Evolutionary conservation across 345 rosid genomes (phyloP).

Genomic region (Murraya koenigii): DNA sequence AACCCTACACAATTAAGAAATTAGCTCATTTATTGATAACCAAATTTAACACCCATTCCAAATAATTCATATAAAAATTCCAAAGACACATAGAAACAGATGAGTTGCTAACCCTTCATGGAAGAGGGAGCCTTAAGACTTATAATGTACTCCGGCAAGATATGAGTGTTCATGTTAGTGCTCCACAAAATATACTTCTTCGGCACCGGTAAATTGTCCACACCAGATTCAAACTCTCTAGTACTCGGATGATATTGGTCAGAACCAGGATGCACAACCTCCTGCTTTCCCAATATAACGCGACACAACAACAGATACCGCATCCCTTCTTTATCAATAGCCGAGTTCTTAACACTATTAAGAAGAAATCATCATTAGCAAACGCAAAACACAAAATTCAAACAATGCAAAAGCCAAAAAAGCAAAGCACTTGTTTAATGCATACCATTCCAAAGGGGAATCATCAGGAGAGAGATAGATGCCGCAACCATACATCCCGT

Average conservation of each 20-base stretch:
- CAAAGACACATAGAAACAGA: not conserved
- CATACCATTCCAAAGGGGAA: conserved; percentile 62
- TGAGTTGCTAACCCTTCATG: conserved; percentile 36
- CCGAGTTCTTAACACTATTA: conserved; percentile 46
- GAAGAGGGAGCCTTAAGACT: conserved; percentile 54
- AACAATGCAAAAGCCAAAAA: not conserved
- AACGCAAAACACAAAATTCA: not conserved
- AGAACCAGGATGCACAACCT: conserved; percentile 55
- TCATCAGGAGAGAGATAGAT: conserved; percentile 58
- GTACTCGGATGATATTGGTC: conserved; percentile 56
- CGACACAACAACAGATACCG: conserved; percentile 72
- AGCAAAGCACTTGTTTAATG: not conserved
- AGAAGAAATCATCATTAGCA: not conserved
- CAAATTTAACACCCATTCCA: not conserved
- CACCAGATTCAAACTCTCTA: conserved; percentile 65
- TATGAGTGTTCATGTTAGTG: conserved; percentile 63
- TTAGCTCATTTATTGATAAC: not conserved
- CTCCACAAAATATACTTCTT: conserved; percentile 72
- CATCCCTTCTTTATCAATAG: conserved; percentile 48
- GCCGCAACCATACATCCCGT: conserved; percentile 57
- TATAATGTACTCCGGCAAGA: conserved; percentile 63
- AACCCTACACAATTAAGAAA: conserved; percentile 28
- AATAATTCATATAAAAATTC: not conserved
- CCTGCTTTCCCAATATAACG: conserved; percentile 63
- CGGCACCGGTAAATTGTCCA: conserved; percentile 48